A percentile compares a stretch with the other conserved stretches of the same genome.
These are phyloP conservation scores for Candida nonsorbophila DNA, from an alignment of 805 yeast species.

Conservation along the genomic window DNA sequence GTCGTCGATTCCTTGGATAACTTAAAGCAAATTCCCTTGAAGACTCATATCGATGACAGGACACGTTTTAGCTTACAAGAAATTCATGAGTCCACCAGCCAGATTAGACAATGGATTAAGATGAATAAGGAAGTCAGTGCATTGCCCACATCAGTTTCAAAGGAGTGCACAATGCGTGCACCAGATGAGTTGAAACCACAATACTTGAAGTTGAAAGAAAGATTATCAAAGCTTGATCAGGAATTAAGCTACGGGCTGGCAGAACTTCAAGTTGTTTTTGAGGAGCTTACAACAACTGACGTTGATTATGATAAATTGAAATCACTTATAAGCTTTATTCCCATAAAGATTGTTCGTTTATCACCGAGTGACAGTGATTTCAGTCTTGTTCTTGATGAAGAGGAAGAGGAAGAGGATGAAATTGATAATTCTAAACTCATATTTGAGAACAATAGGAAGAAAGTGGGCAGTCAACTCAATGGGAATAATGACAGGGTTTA, in stretches of 20 bases:
- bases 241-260: constrained; percentile 4
- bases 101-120: too few species aligned
- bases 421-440: constrained; percentile 10
- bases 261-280: constrained; percentile 6
- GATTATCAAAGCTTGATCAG: constrained; percentile 5
- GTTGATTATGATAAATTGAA: constrained; percentile 3
- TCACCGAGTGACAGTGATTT: constrained; percentile 11
- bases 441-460: constrained; percentile 9
- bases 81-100: too few species aligned
- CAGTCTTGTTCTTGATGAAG: constrained; percentile 8
- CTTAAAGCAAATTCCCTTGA: too few species aligned
- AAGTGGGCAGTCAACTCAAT: constrained; percentile 7
- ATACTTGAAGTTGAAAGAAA: constrained; percentile 5
- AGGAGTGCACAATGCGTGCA: too few species aligned
- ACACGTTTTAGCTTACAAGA: too few species aligned
- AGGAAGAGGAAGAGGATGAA: constrained; percentile 6
- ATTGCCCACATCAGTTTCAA: too few species aligned
- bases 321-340: constrained; percentile 6
- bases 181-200: too few species aligned
- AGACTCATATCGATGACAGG: too few species aligned
- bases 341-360: constrained; percentile 6
- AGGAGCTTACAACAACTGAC: constrained; percentile 5
- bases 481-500: constrained; percentile 8
- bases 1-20: too few species aligned
- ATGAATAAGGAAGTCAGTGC: too few species aligned